A percentile compares a stretch with the other conserved stretches of the same genome.
phyloP scores from a whole-genome alignment of 768 basidiomycete species.

The Mycena olivaceomarginata region DNA sequence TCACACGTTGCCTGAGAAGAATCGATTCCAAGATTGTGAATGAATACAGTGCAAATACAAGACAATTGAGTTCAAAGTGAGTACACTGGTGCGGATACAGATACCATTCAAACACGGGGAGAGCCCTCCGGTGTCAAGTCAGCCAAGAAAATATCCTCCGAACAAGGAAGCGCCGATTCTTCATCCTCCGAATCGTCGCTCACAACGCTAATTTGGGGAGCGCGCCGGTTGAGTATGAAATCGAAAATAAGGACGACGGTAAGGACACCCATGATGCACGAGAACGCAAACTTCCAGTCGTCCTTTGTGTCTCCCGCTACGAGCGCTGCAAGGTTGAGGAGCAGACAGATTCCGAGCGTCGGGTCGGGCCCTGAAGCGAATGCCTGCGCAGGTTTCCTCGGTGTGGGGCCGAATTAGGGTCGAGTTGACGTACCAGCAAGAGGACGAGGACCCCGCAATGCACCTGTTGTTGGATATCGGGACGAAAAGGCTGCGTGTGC shows the following conservation, averaged over 20 bases:
- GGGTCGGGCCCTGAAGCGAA: conserved; percentile 61
- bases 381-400: conserved; percentile 46
- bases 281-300: conserved; percentile 52
- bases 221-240: neutral
- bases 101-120: neutral
- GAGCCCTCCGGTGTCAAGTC: conserved; percentile 5
- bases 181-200: conserved; percentile 20
- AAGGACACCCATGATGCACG: conserved; percentile 47
- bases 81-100: neutral
- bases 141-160: conserved; percentile 34
- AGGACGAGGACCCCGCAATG: conserved; percentile 52
- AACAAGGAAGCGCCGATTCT: conserved; percentile 4
- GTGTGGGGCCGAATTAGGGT: neutral
- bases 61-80: neutral
- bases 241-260: conserved; percentile 42
- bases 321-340: conserved; percentile 56
- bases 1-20: neutral
- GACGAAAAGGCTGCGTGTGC: conserved; percentile 45
- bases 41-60: neutral
- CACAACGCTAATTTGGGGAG: neutral
- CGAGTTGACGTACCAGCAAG: conserved; percentile 50
- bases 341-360: conserved; percentile 55
- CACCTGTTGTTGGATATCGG: conserved; percentile 49
- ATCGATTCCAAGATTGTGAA: neutral
- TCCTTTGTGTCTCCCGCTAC: conserved; percentile 48